Percentiles rank a stretch among this genome's conserved stretches.
Conservation (phyloP, 2,329 filamentous ascomycete species). For the Xylaria digitata region DNA sequence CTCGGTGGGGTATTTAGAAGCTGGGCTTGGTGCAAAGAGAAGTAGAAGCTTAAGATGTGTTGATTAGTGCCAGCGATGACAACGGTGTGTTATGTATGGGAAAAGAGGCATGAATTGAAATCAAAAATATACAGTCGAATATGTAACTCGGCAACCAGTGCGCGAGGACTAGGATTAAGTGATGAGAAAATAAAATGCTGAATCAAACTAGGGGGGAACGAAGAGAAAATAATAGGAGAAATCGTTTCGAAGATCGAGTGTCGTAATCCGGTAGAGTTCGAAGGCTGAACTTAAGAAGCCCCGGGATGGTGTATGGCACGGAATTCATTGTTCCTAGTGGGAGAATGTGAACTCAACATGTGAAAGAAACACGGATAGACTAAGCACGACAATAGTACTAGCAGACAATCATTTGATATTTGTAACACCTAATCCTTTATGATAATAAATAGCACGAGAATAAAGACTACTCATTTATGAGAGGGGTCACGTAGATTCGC, state of each 20-base stretch:
- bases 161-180: neutral
- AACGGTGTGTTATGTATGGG: neutral
- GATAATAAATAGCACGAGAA: neutral
- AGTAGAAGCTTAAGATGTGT: neutral
- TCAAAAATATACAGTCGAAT: neutral
- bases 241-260: neutral
- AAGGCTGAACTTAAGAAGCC: neutral
- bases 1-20: neutral
- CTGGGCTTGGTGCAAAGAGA: neutral
- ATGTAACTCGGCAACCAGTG: conserved; percentile 23
- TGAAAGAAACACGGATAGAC: neutral
- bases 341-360: neutral
- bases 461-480: neutral
- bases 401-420: conserved; percentile 9
- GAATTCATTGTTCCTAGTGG: conserved; percentile 7
- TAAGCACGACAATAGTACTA: neutral
- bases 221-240: neutral
- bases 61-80: neutral
- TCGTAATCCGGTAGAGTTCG: neutral
- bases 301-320: neutral
- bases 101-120: neutral
- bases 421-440: neutral
- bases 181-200: neutral
- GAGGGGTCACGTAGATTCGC: neutral
- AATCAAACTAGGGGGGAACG: conserved; percentile 2